phyloP scores from a whole-genome alignment of 192 early-diverging fungal genomes.

The Linnemannia hyalina region DNA sequence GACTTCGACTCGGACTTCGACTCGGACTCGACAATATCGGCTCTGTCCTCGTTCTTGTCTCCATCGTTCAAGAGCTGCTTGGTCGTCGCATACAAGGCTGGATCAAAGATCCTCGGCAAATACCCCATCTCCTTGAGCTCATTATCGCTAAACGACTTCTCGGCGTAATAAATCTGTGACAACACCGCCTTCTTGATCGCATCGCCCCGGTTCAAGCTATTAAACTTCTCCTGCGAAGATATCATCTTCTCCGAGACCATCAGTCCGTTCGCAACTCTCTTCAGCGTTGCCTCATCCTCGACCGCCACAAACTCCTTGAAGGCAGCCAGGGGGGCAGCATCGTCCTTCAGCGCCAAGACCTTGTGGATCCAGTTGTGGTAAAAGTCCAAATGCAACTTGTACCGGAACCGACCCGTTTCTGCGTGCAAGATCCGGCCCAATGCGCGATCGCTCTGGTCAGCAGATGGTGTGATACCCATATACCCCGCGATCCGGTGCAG shows the following conservation, averaged over 20 bases:
- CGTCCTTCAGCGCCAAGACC: constrained; percentile 3
- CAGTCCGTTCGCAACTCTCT: constrained; percentile 19
- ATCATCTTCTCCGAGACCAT: constrained; percentile 14
- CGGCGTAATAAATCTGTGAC: constrained; percentile 26
- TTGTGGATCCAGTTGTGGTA: constrained; percentile 36
- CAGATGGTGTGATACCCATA: constrained; percentile 1
- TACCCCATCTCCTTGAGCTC: constrained; percentile 35
- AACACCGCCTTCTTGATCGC: constrained; percentile 30
- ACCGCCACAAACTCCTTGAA: constrained; percentile 25
- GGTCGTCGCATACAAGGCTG: background rate
- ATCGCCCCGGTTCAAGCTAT: background rate
- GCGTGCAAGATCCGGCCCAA: constrained; percentile 2
- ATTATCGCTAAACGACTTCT: constrained; percentile 12
- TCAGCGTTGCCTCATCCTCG: constrained; percentile 7
- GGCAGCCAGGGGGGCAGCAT: constrained; percentile 20
- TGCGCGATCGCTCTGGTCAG: background rate
- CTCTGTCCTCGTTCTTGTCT: background rate
- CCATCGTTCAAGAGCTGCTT: constrained; percentile 2
- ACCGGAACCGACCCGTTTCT: background rate
- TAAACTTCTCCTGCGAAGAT: background rate
- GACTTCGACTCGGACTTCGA: background rate
- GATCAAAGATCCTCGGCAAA: constrained; percentile 35
- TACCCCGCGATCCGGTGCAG: constrained; percentile 12
- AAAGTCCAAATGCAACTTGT: constrained; percentile 24
- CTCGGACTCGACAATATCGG: background rate